These are phyloP conservation scores for Epichloe uncinata DNA, from an alignment of 2,329 filamentous ascomycete genomes.

Conservation along the genomic window DNA sequence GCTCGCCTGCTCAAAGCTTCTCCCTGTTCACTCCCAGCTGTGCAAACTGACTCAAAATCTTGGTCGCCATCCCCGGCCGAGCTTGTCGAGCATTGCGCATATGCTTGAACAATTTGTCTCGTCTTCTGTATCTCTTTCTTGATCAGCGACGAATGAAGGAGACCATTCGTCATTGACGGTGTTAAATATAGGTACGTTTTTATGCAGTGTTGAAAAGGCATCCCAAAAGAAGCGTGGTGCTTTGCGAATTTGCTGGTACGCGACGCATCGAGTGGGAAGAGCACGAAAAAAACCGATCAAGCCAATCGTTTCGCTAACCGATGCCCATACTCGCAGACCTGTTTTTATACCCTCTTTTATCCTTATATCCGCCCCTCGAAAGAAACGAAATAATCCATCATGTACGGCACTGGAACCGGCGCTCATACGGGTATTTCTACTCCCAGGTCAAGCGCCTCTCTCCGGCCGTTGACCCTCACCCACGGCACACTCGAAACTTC, in stretches of 20 bases:
- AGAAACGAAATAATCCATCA: constrained; percentile 28
- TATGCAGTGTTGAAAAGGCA: background rate
- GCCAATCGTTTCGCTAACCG: background rate
- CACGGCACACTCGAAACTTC: constrained; percentile 95
- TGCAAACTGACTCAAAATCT: constrained; percentile 1
- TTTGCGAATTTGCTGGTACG: background rate
- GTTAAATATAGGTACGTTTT: constrained; percentile 21
- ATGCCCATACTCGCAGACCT: constrained; percentile 11
- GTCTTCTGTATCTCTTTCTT: background rate
- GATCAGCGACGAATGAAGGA: constrained; percentile 5
- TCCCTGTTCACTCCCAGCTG: background rate
- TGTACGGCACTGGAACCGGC: constrained; percentile 77
- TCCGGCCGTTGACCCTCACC: constrained; percentile 78
- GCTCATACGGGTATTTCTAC: constrained; percentile 95
- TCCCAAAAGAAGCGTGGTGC: background rate
- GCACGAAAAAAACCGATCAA: background rate
- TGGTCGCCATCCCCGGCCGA: constrained; percentile 7
- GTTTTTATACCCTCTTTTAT: constrained; percentile 28
- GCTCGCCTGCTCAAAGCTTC: constrained; percentile 4
- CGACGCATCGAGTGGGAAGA: background rate
- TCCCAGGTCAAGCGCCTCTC: constrained; percentile 82
- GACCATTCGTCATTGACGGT: constrained; percentile 12
- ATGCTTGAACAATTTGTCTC: background rate
- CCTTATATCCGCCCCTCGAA: background rate
- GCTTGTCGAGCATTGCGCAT: constrained; percentile 6